Evolutionary conservation across 2,329 filamentous ascomycete species (phyloP).

Genomic region (Fusarium sp.): DNA sequence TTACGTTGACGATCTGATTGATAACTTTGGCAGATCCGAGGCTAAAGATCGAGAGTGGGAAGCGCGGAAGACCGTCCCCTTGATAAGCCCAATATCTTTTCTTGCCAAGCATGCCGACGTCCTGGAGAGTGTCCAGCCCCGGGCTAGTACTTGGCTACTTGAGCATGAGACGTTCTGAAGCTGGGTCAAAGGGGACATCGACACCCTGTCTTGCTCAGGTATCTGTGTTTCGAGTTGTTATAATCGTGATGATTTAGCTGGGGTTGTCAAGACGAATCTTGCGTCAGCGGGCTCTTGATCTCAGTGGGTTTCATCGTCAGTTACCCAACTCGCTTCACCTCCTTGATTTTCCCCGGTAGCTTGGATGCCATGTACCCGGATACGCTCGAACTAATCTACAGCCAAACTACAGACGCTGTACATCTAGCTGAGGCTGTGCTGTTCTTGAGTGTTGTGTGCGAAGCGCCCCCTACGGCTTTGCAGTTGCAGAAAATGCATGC

Average conservation of each 20-base stretch:
- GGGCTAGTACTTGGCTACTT: neutral
- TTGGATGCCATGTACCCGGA: neutral
- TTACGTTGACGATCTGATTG: neutral
- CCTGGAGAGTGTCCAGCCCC: neutral
- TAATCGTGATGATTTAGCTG: neutral
- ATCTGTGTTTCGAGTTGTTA: no score
- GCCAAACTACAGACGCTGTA: neutral
- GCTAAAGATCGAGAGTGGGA: neutral
- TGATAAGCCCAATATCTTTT: neutral
- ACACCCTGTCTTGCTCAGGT: neutral
- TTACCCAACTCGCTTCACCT: no score
- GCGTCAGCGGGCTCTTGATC: no score
- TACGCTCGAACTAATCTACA: neutral
- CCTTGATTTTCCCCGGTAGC: neutral
- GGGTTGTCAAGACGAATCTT: neutral
- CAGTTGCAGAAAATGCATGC: conserved; percentile 11
- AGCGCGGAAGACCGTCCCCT: neutral
- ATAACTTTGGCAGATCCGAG: neutral
- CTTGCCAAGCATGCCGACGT: neutral
- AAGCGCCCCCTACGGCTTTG: neutral
- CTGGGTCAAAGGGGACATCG: neutral
- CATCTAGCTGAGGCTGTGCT: conserved; percentile 4
- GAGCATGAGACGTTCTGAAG: neutral
- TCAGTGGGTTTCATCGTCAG: no score
- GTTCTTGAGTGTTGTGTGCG: conserved; percentile 7